Percentiles rank a stretch among this genome's conserved stretches.
phyloP scores from a whole-genome alignment of 441 rosid species.

The California macrophylla region DNA sequence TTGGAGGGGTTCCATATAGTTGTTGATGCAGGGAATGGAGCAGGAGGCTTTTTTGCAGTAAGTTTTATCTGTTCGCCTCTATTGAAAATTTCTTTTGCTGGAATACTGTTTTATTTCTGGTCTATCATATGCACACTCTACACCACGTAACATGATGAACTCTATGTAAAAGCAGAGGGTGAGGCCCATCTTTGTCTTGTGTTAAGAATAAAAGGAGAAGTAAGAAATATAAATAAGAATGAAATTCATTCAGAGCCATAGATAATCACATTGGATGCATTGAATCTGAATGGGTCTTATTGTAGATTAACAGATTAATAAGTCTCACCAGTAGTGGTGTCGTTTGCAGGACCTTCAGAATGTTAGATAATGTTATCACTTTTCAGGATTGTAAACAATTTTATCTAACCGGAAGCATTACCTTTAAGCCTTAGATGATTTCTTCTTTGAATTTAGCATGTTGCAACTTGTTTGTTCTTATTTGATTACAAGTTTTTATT shows the following conservation, averaged over 20 bases:
- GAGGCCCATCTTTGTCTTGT: not conserved
- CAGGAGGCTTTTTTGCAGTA: slow-evolving; percentile 96
- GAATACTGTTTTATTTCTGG: not conserved
- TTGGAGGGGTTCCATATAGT: slow-evolving; percentile 90
- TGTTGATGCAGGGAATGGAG: slow-evolving; percentile 99
- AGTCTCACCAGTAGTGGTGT: not conserved
- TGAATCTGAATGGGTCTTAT: not conserved
- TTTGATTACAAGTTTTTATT: slow-evolving; percentile 12
- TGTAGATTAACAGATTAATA: not conserved
- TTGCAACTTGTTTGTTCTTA: not conserved
- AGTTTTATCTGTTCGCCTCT: slow-evolving; percentile 26
- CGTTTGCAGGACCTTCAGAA: not conserved
- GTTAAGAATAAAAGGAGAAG: not conserved
- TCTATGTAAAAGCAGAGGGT: not conserved
- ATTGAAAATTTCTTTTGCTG: not conserved
- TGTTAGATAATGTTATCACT: not conserved
- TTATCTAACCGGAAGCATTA: not conserved
- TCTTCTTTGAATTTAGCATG: not conserved
- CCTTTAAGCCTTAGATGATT: not conserved
- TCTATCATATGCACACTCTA: not conserved
- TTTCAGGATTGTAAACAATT: slow-evolving; percentile 2
- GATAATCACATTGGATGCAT: not conserved
- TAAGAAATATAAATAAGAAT: not conserved
- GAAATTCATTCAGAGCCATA: not conserved
- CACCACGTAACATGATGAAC: not conserved